Percentiles rank a stretch among this genome's conserved stretches.
Evolutionary conservation across 163 green algal species (phyloP).

Genomic region (Chlamydomonas reinhardtii): DNA sequence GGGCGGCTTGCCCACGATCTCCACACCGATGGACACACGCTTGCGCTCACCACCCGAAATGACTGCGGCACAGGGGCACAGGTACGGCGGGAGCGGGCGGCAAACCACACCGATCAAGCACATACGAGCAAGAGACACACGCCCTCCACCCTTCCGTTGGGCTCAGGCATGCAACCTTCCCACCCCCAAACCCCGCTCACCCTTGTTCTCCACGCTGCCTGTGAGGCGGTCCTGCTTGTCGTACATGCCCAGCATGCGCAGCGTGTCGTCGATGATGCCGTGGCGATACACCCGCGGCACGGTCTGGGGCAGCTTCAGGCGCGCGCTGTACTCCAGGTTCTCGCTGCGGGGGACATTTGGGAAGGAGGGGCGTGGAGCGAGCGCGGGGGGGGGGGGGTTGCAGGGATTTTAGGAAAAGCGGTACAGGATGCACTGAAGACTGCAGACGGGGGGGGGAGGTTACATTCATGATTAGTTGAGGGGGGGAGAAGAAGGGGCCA

Average conservation of each 20-base stretch:
- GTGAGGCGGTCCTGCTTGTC: constrained; percentile 65
- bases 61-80: constrained; percentile 2
- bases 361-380: background rate
- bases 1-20: constrained; percentile 78
- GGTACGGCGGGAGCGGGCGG: too few relatives aligned
- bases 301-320: constrained; percentile 40
- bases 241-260: constrained; percentile 5
- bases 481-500: too few relatives aligned
- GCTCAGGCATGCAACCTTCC: too few relatives aligned
- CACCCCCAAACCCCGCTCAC: background rate
- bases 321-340: constrained; percentile 53
- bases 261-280: background rate
- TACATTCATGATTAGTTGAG: too few relatives aligned
- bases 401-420: too few relatives aligned
- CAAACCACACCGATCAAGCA: background rate
- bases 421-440: too few relatives aligned
- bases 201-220: constrained; percentile 69
- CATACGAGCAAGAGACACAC: too few relatives aligned
- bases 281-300: background rate
- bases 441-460: too few relatives aligned
- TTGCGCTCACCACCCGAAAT: constrained; percentile 83
- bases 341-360: constrained; percentile 25
- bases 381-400: background rate
- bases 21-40: constrained; percentile 82
- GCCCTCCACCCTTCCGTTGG: too few relatives aligned